Evolutionary conservation across 345 rosid species (phyloP).

Genomic region (Acer campestre): DNA sequence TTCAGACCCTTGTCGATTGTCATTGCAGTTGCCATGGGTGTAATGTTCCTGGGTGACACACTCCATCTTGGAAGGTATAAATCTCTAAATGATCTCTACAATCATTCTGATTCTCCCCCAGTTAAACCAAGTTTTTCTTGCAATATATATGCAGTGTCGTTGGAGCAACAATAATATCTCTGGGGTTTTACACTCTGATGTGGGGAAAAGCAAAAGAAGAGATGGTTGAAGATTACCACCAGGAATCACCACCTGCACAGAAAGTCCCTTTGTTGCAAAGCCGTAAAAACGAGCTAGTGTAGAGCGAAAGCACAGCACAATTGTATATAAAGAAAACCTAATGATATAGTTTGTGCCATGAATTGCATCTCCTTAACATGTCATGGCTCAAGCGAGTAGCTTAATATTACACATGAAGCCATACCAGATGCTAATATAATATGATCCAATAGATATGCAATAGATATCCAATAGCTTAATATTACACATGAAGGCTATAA

Average conservation of each 20-base stretch:
- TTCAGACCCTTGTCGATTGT: slow-evolving; percentile 79
- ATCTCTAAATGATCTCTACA: not conserved
- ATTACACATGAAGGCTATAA: too few relatives aligned
- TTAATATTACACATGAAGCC: too few relatives aligned
- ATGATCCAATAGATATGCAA: too few relatives aligned
- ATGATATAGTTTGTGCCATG: not conserved
- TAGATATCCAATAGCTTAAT: too few relatives aligned
- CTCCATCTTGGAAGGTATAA: slow-evolving; percentile 66
- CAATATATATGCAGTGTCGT: slow-evolving; percentile 43
- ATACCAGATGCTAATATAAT: too few relatives aligned
- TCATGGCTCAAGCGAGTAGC: not conserved
- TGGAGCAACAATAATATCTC: slow-evolving; percentile 69
- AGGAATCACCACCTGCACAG: slow-evolving; percentile 3
- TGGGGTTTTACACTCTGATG: slow-evolving; percentile 77
- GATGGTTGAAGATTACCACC: slow-evolving; percentile 32
- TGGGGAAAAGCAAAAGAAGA: slow-evolving; percentile 87
- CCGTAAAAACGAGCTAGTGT: slow-evolving; percentile 46
- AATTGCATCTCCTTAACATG: not conserved
- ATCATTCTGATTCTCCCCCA: too few relatives aligned
- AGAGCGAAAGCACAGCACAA: not conserved
- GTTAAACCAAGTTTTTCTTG: slow-evolving; percentile 6
- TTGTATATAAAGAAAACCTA: not conserved
- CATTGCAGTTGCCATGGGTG: slow-evolving; percentile 73
- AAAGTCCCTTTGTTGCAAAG: slow-evolving; percentile 62
- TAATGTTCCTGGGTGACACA: slow-evolving; percentile 65